phyloP scores from a whole-genome alignment of 2,329 filamentous ascomycete genomes.

The Capronia americana region DNA sequence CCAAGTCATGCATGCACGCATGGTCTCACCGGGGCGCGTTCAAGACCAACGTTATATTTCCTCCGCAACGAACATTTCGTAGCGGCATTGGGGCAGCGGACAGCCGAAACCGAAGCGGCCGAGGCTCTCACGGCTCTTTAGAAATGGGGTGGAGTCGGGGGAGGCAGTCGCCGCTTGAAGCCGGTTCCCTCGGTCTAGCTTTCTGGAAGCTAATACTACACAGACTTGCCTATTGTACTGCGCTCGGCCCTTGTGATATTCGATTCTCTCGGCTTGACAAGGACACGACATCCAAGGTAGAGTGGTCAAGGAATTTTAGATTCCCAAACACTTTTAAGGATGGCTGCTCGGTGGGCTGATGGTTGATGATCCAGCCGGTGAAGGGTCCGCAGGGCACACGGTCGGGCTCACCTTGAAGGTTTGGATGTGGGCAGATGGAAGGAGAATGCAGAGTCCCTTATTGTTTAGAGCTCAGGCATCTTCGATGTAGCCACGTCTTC shows the following conservation, averaged over 20 bases:
- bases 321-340: too few relatives aligned
- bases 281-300: background rate
- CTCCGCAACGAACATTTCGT: background rate
- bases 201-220: background rate
- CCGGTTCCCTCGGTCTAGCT: background rate
- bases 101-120: slow-evolving; percentile 12
- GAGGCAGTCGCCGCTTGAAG: too few relatives aligned
- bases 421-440: too few relatives aligned
- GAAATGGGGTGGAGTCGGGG: background rate
- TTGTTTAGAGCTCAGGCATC: too few relatives aligned
- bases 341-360: too few relatives aligned
- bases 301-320: background rate
- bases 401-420: too few relatives aligned
- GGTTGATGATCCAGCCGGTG: too few relatives aligned
- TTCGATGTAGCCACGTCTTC: too few relatives aligned
- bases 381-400: too few relatives aligned
- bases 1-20: background rate
- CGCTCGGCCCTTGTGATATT: background rate
- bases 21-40: background rate
- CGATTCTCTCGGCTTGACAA: background rate
- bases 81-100: background rate
- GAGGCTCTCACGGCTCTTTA: slow-evolving; percentile 14
- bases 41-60: background rate
- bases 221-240: too few relatives aligned
- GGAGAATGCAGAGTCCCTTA: too few relatives aligned